Conservation (phyloP, 306 rosid species). For the Dryas alaskensis region DNA sequence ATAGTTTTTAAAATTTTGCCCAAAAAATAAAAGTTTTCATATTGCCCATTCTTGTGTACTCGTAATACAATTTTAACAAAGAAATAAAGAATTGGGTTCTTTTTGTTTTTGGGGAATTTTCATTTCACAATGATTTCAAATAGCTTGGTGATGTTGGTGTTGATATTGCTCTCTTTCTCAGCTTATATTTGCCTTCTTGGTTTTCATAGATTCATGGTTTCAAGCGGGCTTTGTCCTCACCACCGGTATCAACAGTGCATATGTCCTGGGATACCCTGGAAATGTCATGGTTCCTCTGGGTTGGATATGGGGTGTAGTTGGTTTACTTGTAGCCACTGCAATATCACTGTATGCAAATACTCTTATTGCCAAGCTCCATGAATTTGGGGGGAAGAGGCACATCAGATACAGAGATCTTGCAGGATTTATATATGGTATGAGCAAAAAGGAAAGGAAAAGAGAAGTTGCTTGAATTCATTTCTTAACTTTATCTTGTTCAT, state of each 20-base stretch:
- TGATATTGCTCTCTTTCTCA: background rate
- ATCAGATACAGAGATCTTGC: slow-evolving; percentile 97
- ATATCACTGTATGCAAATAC: slow-evolving; percentile 78
- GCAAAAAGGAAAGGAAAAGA: background rate
- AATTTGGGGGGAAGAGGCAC: slow-evolving; percentile 83
- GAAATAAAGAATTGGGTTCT: too few relatives aligned
- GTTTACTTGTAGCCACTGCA: slow-evolving; percentile 64
- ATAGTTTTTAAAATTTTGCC: too few relatives aligned
- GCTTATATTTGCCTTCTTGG: background rate
- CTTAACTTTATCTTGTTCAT: background rate
- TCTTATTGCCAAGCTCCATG: slow-evolving; percentile 89
- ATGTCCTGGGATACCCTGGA: slow-evolving; percentile 87
- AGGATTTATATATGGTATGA: slow-evolving; percentile 70
- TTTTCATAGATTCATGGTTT: slow-evolving; percentile 67
- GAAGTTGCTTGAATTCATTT: background rate
- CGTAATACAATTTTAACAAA: too few relatives aligned
- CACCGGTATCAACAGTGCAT: slow-evolving; percentile 87
- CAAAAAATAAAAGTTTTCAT: too few relatives aligned
- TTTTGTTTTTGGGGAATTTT: too few relatives aligned
- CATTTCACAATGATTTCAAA: background rate
- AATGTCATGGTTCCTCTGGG: slow-evolving; percentile 90
- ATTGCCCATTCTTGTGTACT: too few relatives aligned
- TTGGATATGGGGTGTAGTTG: slow-evolving; percentile 68
- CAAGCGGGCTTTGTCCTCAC: slow-evolving; percentile 88
- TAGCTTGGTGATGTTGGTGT: background rate